Evolutionary conservation across 1,139 yeast species (phyloP).

Genomic region (Protomyces inundatus): DNA sequence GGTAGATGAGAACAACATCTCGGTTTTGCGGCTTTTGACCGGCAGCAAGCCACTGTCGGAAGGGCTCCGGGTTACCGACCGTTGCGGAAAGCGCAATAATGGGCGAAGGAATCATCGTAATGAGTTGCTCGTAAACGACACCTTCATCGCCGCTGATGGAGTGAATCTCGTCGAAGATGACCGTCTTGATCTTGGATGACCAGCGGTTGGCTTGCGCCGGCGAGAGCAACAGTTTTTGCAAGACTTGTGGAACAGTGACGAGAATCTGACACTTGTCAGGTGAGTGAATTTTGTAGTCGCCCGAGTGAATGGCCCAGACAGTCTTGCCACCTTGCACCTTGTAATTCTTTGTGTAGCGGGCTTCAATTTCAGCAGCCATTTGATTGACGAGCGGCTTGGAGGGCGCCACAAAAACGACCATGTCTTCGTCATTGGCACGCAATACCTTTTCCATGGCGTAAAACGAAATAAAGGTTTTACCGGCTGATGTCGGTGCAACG

Average conservation of each 20-base stretch:
- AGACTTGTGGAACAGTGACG: slow-evolving; percentile 28
- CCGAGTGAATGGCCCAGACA: slow-evolving; percentile 28
- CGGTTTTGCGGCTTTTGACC: slow-evolving; percentile 24
- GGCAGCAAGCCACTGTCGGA: slow-evolving; percentile 26
- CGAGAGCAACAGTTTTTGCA: slow-evolving; percentile 27
- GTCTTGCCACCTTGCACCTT: slow-evolving; percentile 27
- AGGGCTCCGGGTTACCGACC: slow-evolving; percentile 28
- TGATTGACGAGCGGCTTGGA: slow-evolving; percentile 28
- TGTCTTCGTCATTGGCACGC: slow-evolving; percentile 27
- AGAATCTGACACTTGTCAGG: slow-evolving; percentile 27
- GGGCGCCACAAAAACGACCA: slow-evolving; percentile 28
- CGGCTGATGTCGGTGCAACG: slow-evolving; percentile 28
- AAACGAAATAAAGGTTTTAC: slow-evolving; percentile 28
- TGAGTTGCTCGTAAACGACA: slow-evolving; percentile 25
- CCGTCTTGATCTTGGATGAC: slow-evolving; percentile 27
- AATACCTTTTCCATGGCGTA: slow-evolving; percentile 28
- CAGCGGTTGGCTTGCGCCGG: slow-evolving; percentile 27
- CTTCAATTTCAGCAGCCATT: slow-evolving; percentile 28
- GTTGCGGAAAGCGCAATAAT: slow-evolving; percentile 29
- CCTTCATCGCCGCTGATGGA: slow-evolving; percentile 27
- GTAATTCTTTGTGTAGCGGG: slow-evolving; percentile 27
- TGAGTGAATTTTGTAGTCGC: slow-evolving; percentile 26
- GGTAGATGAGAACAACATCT: slow-evolving; percentile 24
- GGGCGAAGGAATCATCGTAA: slow-evolving; percentile 27
- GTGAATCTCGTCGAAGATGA: slow-evolving; percentile 28